Base-by-base conservation (phyloP, 2,329 filamentous ascomycete species). In the Proliferodiscus dingleyae region DNA sequence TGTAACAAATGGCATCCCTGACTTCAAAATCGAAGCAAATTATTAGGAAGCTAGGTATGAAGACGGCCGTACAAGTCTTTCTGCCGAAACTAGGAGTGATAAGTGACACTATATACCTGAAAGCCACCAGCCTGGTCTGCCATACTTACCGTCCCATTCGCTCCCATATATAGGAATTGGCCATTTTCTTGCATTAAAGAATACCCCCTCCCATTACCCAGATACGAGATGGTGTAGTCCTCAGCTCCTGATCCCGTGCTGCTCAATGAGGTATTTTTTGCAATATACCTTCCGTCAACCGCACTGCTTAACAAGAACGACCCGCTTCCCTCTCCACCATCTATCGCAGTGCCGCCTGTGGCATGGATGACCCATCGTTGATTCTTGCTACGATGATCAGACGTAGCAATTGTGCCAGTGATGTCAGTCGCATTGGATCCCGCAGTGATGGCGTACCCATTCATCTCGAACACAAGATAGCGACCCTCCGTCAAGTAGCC, bases 401-500 rank as follows among this genome's bases (percentile, higher is more conserved):
- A 28, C 2, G 58, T 61, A 1, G 64, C 61, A 13, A 43, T 41
- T 6, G 53, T 57, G 46, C 54, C 52, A 2, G 56, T 55, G 1
- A 53, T 15, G 11, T 26, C 18, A 10, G 24, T 18, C 10, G 15
- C 33, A 5, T 29, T 33, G 2, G 16, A n/a, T 8, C 41, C 47
- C 1, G 34, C n/a, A 43, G 61, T 61, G n/a, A 77, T 61, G 0
- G 72, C 72, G 15, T 55, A 60, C 13, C 69, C 69, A 34, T 64
- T 59, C 46, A 62, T 61, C 54, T 75, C 73, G 44, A 78, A 71
- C 4, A 70, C 69, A 10, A 78, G 65, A 52, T 71, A 77, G n/a
- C 74, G 72, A n/a, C 75, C 75, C 55, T 78, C 75, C 3, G 73
- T 77, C 22, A 78, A 61, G 28, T 68, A 65, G 1, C 75, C 75